phyloP scores from a whole-genome alignment of 129 eudicot genomes.

The Lonicera japonica region DNA sequence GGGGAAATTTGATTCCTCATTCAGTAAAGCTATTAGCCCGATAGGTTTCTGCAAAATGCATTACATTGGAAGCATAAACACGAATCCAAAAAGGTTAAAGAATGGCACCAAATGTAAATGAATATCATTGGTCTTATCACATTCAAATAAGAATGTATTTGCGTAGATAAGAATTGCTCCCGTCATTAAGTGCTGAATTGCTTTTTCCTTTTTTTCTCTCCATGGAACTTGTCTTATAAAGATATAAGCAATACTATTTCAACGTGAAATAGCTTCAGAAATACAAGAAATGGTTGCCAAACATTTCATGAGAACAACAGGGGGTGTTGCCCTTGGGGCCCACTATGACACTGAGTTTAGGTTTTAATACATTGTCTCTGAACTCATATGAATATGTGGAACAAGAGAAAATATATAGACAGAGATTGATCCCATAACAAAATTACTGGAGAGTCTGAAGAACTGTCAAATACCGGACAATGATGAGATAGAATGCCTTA shows the following conservation, averaged over 20 bases:
- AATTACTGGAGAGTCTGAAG: constrained; percentile 5
- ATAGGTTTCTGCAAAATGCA: constrained; percentile 52
- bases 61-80: background rate
- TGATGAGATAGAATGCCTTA: constrained; percentile 1
- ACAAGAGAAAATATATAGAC: background rate
- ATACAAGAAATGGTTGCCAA: background rate
- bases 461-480: background rate
- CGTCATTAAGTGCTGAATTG: background rate
- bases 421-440: background rate
- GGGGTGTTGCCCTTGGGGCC: background rate
- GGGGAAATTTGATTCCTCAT: constrained; percentile 62
- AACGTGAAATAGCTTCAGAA: background rate
- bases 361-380: background rate
- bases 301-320: background rate
- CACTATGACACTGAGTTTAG: background rate
- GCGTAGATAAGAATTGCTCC: background rate
- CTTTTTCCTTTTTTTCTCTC: background rate
- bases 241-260: background rate
- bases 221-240: background rate
- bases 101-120: background rate
- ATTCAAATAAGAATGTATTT: background rate
- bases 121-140: background rate
- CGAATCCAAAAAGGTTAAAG: background rate
- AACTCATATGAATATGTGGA: background rate
- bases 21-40: constrained; percentile 68